Percentiles rank a stretch among this genome's conserved stretches.
phyloP scores from a whole-genome alignment of 2,329 filamentous ascomycete species.

The Calonectria pauciramosa region DNA sequence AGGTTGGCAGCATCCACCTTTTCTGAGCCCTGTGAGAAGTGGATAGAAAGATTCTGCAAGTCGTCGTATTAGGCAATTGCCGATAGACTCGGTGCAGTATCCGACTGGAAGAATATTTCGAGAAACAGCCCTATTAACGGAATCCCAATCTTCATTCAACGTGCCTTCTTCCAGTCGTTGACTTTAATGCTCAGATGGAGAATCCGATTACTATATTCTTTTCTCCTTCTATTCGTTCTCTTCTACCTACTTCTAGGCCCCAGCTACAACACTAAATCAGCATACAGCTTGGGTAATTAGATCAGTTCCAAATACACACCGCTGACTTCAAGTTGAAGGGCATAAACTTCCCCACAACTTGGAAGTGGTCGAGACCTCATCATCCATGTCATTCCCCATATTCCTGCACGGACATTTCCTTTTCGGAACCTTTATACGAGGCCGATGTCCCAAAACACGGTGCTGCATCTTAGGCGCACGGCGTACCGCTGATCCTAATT shows the following conservation, averaged over 20 bases:
- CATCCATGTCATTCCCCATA: not conserved
- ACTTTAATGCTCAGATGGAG: fast-evolving
- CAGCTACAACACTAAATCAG: not conserved
- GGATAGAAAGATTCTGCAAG: not conserved
- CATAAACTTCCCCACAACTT: not conserved
- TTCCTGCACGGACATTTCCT: not conserved
- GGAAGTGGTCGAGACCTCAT: not conserved
- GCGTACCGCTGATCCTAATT: not conserved
- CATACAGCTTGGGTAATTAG: too few relatives aligned
- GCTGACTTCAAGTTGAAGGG: not conserved
- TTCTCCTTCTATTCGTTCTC: not conserved
- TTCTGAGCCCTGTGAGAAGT: not conserved
- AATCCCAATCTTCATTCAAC: not conserved
- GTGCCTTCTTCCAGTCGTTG: not conserved
- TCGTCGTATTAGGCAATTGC: not conserved
- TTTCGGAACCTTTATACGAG: not conserved
- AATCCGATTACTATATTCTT: not conserved
- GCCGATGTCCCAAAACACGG: not conserved
- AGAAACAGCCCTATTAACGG: not conserved
- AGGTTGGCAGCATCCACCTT: not conserved
- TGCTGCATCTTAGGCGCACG: not conserved
- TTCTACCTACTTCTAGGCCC: not conserved
- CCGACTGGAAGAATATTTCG: not conserved
- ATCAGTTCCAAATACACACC: not conserved
- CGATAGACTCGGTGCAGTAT: not conserved